Percentiles rank a stretch among this genome's conserved stretches.
These are phyloP conservation scores for Basidiobolus meristosporus DNA, from an alignment of 371 early-diverging fungal genomes.

Conservation along the genomic window DNA sequence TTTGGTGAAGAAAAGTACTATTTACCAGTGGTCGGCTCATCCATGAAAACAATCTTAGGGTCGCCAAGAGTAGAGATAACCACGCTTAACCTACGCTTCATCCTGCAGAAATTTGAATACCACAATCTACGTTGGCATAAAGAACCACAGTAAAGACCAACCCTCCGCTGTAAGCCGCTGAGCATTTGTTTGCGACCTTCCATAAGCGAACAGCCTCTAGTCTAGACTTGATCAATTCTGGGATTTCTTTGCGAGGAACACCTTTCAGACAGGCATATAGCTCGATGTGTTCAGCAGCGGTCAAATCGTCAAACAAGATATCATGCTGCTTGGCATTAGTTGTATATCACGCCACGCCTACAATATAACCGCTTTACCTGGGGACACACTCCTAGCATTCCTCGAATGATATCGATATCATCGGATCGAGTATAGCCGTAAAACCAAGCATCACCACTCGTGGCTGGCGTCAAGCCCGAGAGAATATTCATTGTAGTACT, in stretches of 20 bases:
- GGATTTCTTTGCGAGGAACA: conserved; percentile 14
- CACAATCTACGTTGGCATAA: no score
- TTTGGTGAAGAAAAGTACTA: background rate
- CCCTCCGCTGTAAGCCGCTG: conserved; percentile 41
- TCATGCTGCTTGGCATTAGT: conserved; percentile 19
- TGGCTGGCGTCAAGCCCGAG: conserved; percentile 34
- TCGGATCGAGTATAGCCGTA: conserved; percentile 21
- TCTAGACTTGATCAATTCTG: conserved; percentile 16
- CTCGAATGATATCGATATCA: conserved; percentile 33
- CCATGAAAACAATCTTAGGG: conserved; percentile 52
- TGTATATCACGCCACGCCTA: no score
- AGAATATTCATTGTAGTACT: conserved; percentile 41
- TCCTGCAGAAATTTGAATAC: no score
- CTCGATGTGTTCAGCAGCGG: conserved; percentile 36
- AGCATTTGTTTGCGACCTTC: conserved; percentile 15
- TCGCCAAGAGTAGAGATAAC: conserved; percentile 56
- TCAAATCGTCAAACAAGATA: conserved; percentile 42
- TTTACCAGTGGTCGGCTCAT: conserved; percentile 48
- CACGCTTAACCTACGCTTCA: conserved; percentile 55
- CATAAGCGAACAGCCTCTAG: conserved; percentile 21
- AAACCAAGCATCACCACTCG: conserved; percentile 31
- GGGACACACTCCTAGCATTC: conserved; percentile 50
- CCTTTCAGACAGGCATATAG: conserved; percentile 44
- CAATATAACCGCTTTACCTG: conserved; percentile 7
- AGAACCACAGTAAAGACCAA: no score